Evolutionary conservation across 164 flowering plant genomes (phyloP).

Genomic region (Magnolia officinalis): DNA sequence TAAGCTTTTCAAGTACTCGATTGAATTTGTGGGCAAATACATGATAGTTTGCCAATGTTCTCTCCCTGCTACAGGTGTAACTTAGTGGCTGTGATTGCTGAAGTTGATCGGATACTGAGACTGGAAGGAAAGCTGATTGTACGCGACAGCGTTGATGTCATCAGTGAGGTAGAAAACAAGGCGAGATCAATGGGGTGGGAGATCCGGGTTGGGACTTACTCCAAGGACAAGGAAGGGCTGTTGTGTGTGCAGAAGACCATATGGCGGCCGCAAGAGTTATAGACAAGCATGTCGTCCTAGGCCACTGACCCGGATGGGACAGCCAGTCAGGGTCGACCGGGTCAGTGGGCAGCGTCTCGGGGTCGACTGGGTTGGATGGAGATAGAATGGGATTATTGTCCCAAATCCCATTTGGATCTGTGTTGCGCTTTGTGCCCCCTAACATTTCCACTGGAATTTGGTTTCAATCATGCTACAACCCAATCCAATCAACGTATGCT

Average conservation of each 20-base stretch:
- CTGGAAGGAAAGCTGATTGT: conserved; percentile 87
- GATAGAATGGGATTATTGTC: too few relatives aligned
- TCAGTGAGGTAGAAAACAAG: conserved; percentile 57
- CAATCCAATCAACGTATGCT: neutral
- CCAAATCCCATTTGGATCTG: too few relatives aligned
- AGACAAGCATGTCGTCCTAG: neutral
- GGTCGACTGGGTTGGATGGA: too few relatives aligned
- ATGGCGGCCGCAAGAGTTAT: conserved; percentile 73
- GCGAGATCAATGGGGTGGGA: conserved; percentile 77
- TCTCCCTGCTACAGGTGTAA: conserved; percentile 51
- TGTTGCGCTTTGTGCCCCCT: neutral
- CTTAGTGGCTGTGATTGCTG: conserved; percentile 58
- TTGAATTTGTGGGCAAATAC: neutral
- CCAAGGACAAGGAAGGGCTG: conserved; percentile 70
- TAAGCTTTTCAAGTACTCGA: neutral
- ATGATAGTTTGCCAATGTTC: neutral
- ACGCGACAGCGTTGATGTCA: conserved; percentile 65
- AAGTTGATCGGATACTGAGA: conserved; percentile 79
- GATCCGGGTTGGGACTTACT: conserved; percentile 59
- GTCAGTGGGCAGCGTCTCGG: too few relatives aligned
- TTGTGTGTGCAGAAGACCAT: conserved; percentile 66
- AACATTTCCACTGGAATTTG: neutral
- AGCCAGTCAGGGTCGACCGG: too few relatives aligned
- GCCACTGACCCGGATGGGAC: neutral
- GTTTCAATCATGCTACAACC: too few relatives aligned